phyloP scores from a whole-genome alignment of 2,329 filamentous ascomycete genomes.

The Penicillium sp. region DNA sequence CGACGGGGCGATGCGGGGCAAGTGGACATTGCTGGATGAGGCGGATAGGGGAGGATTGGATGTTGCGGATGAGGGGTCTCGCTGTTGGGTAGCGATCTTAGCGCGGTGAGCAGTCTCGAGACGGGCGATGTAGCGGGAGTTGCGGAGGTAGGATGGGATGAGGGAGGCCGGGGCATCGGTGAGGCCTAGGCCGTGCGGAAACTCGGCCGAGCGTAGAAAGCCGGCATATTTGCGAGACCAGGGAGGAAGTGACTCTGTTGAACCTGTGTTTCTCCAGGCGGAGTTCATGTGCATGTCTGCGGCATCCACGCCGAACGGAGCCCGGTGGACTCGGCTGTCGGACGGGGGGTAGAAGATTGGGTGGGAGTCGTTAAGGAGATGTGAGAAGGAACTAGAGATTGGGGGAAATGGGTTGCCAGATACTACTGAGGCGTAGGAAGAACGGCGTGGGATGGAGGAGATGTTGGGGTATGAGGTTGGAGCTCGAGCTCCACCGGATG shows the following conservation, averaged over 20 bases:
- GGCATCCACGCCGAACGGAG: conserved; percentile 46
- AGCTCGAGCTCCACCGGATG: conserved; percentile 44
- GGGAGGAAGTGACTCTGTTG: conserved; percentile 43
- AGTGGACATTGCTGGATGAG: conserved; percentile 58
- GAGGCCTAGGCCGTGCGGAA: conserved; percentile 27
- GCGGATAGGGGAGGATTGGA: conserved; percentile 51
- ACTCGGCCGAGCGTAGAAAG: conserved; percentile 32
- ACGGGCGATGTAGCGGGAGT: conserved; percentile 74
- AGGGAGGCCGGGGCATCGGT: conserved; percentile 60
- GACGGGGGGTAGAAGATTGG: conserved; percentile 39
- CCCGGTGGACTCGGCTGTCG: conserved; percentile 35
- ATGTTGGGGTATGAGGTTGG: conserved; percentile 30
- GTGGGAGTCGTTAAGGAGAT: conserved; percentile 51
- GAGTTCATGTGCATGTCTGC: conserved; percentile 50
- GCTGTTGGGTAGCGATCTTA: conserved; percentile 52
- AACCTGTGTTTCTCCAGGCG: conserved; percentile 46
- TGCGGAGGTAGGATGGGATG: conserved; percentile 77
- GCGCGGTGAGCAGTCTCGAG: conserved; percentile 69
- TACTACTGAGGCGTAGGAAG: conserved; percentile 63
- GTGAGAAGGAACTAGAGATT: conserved; percentile 52
- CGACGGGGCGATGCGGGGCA: conserved; percentile 60
- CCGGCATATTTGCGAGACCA: conserved; percentile 51
- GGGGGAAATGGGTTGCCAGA: conserved; percentile 50
- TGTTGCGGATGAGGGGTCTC: conserved; percentile 51
- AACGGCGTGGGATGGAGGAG: conserved; percentile 51